Evolutionary conservation across 768 basidiomycete species (phyloP).

Genomic region (Psilocybe sp.): DNA sequence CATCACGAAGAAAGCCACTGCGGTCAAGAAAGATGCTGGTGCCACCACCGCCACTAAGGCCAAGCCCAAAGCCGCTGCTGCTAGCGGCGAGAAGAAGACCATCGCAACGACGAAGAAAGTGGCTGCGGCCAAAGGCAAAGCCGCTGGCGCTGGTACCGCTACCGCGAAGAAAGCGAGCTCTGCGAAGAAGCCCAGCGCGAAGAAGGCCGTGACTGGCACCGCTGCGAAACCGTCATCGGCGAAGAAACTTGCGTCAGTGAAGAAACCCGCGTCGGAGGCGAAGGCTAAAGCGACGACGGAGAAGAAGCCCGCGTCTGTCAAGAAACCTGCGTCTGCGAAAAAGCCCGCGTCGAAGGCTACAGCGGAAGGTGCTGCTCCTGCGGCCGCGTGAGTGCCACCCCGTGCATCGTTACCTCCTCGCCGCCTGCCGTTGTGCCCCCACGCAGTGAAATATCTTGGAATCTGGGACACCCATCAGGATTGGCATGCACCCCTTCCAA

Average conservation of each 20-base stretch:
- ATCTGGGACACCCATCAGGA: not conserved
- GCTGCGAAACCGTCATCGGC: conserved; percentile 33
- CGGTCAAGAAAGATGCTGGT: conserved; percentile 13
- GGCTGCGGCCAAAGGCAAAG: no score
- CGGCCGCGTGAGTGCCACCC: not conserved
- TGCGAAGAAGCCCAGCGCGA: conserved; percentile 40
- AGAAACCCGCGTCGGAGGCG: conserved; percentile 4
- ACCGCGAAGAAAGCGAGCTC: conserved; percentile 19
- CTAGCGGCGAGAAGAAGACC: conserved; percentile 10
- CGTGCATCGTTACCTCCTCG: not conserved
- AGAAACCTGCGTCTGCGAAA: conserved; percentile 21
- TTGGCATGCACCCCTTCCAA: no score
- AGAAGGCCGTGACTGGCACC: conserved; percentile 48
- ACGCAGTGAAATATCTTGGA: not conserved
- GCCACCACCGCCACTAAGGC: conserved; percentile 25
- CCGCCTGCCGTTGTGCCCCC: not conserved
- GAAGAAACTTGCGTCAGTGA: conserved; percentile 8
- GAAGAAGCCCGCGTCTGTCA: conserved; percentile 24
- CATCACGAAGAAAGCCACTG: conserved; percentile 15
- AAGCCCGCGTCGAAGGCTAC: conserved; percentile 16
- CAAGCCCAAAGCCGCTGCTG: conserved; percentile 23
- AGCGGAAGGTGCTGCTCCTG: conserved; percentile 1
- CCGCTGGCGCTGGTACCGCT: not conserved
- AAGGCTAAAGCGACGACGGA: conserved; percentile 25
- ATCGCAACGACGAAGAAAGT: conserved; percentile 28